Base-by-base conservation (phyloP, 225 moss, liverwort and hornwort species). In the Polytrichum commune region DNA sequence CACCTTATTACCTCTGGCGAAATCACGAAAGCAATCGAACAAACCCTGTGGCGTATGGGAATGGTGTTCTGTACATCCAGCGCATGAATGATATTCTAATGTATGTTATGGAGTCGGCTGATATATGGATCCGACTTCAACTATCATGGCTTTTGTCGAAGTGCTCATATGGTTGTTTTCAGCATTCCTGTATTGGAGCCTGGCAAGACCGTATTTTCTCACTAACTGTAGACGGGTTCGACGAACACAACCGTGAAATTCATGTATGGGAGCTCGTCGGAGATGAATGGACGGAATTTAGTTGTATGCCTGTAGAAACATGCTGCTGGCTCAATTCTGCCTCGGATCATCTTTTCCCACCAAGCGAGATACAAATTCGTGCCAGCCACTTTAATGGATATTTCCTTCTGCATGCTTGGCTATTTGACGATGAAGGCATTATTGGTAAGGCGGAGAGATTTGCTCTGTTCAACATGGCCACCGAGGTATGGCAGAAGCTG, bases 201-300 rank as follows among this genome's bases (percentile, higher is more conserved):
- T 30, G 33, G 66, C 66, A 72, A 23, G 60, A 24, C 22, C 71
- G 38, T 6, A 18, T 46, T 33, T 67, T 67, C 5, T 9, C 9
- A 38, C 35, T 9, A 38, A 38, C 35, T 2, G 19, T 22, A 22
- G 29, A 28, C 66, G 20, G 30, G 18, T 38, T 67, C 23, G 9
- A 33, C 22, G 6, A 10, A 5, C 18, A 67, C n/a, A 18, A 53
- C 18, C 23, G 19, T 0, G 60, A 22, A 10, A 19, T 62, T n/a
- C 23, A 13, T 5, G n/a, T 62, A 38, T 62, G 24, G 71, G 71
- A 62, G 71, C 71, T 71, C 0, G 25, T 67, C 20, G 35, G 60
- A 30, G 22, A 29, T 18, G 13, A 26, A 28, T 72, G 72, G 72
- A 55, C 26, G 63, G 63, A 64, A 28, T 26, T 63, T 54, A 54